Percentiles rank a stretch among this genome's conserved stretches.
These are phyloP conservation scores for Isabelozyma pseudorhagii DNA, from an alignment of 805 yeast species.

Conservation along the genomic window DNA sequence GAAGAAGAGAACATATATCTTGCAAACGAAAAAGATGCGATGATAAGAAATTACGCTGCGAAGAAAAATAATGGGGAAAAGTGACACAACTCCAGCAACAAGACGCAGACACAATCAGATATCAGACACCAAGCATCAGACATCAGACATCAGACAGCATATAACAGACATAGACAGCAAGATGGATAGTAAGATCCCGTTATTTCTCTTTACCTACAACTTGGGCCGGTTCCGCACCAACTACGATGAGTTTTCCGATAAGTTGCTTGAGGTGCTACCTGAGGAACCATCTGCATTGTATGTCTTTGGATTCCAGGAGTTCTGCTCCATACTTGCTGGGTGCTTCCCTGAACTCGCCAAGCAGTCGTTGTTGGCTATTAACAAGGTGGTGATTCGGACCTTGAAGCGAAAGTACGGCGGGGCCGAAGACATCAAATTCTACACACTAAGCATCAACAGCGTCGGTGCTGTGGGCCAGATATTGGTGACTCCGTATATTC, in stretches of 20 bases:
- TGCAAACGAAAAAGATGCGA: background rate
- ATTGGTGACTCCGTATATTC: constrained; percentile 43
- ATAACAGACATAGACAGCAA: background rate
- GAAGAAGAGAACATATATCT: too few relatives aligned
- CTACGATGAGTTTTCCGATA: constrained; percentile 24
- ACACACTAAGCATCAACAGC: constrained; percentile 41
- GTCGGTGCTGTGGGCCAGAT: constrained; percentile 60
- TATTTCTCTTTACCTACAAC: constrained; percentile 50
- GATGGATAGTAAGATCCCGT: constrained; percentile 5
- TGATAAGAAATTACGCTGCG: background rate
- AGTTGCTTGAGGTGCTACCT: constrained; percentile 25
- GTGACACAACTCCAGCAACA: too few relatives aligned
- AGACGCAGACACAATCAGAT: too few relatives aligned
- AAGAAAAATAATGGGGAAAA: too few relatives aligned
- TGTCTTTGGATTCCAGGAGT: constrained; percentile 67
- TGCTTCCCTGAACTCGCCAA: constrained; percentile 39
- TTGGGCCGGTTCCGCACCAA: constrained; percentile 48
- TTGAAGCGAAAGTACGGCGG: constrained; percentile 33
- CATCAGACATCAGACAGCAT: background rate
- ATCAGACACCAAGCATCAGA: too few relatives aligned
- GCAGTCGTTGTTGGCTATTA: constrained; percentile 31
- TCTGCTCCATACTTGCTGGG: constrained; percentile 55
- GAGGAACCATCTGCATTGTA: constrained; percentile 41
- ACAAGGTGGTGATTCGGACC: constrained; percentile 29
- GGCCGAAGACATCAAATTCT: constrained; percentile 27